A percentile compares a stretch with the other conserved stretches of the same genome.
These are phyloP conservation scores for Westerdykella ornata DNA, from an alignment of 2,329 filamentous ascomycete species.

Conservation along the genomic window DNA sequence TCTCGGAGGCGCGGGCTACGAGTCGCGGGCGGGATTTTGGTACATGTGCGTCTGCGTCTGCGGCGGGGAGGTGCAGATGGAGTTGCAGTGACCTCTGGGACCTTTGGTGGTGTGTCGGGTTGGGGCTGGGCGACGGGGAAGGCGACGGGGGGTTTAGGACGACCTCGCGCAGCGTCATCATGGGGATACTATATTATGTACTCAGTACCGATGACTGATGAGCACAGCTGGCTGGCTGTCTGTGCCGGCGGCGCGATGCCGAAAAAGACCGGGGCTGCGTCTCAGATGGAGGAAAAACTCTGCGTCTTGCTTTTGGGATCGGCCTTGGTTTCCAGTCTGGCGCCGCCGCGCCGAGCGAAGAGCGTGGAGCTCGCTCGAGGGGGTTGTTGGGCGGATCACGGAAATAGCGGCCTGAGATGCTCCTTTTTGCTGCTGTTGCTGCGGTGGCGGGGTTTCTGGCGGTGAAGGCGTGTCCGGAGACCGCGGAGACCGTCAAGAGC, in stretches of 20 bases:
- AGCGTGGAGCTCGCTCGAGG: no score
- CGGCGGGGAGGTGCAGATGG: constrained; percentile 3
- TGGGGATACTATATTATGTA: constrained; percentile 20
- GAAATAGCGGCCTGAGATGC: no score
- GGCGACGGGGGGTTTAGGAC: neutral
- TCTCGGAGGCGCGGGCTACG: constrained; percentile 27
- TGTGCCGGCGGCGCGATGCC: constrained; percentile 27
- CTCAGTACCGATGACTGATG: no score
- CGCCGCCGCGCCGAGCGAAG: neutral
- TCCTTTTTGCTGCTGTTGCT: neutral
- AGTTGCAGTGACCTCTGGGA: constrained; percentile 1
- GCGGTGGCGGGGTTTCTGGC: no score
- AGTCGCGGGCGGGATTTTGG: constrained; percentile 21
- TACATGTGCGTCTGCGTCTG: constrained; percentile 24
- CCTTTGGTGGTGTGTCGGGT: constrained; percentile 9
- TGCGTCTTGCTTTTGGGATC: constrained; percentile 21
- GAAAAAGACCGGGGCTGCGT: constrained; percentile 22
- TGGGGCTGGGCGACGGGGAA: constrained; percentile 6
- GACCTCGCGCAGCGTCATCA: constrained; percentile 20
- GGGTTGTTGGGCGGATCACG: neutral
- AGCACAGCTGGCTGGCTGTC: constrained; percentile 6
- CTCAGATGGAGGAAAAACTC: constrained; percentile 28
- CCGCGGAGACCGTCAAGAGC: no score
- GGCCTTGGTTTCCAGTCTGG: constrained; percentile 16
- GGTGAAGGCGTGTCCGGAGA: no score